A percentile compares a stretch with the other conserved stretches of the same genome.
phyloP scores from a whole-genome alignment of 2,329 filamentous ascomycete genomes.

The Thielaviopsis ethacetica region DNA sequence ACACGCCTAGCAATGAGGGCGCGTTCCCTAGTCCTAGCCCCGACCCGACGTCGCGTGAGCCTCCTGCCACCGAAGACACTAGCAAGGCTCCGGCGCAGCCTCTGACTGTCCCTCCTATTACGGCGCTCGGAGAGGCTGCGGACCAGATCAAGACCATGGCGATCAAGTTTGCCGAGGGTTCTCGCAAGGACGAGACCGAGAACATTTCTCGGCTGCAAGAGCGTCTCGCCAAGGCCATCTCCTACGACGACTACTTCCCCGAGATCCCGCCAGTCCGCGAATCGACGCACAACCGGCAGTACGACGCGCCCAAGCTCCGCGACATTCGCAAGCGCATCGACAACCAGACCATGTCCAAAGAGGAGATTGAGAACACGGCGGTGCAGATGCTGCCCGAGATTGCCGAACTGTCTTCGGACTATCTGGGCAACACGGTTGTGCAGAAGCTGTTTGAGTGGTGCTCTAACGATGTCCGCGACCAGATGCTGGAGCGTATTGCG shows the following conservation, averaged over 20 bases:
- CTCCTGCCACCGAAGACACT: conserved; percentile 6
- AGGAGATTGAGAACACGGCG: conserved; percentile 85
- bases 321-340: conserved; percentile 97
- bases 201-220: conserved; percentile 40
- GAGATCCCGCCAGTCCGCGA: conserved; percentile 86
- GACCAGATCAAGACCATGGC: conserved; percentile 74
- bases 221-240: conserved; percentile 61
- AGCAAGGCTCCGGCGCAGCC: conserved; percentile 4
- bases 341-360: conserved; percentile 70
- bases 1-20: conserved; percentile 77
- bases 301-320: conserved; percentile 84
- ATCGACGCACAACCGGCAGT: conserved; percentile 71
- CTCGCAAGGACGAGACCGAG: conserved; percentile 58
- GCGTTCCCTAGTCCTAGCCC: conserved; percentile 83
- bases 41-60: conserved; percentile 53
- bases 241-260: conserved; percentile 52
- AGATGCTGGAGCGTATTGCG: conserved; percentile 75
- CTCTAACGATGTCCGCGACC: conserved; percentile 75
- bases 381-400: conserved; percentile 93
- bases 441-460: conserved; percentile 98
- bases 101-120: conserved; percentile 37
- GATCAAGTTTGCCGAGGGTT: conserved; percentile 55
- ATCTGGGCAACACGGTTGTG: conserved; percentile 96
- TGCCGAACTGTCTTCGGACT: conserved; percentile 85
- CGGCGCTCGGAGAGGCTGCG: conserved; percentile 62